Evolutionary conservation across 345 rosid genomes (phyloP), one percentile per base, ranked within the genome.

Genomic region (Boechera stricta): DNA sequence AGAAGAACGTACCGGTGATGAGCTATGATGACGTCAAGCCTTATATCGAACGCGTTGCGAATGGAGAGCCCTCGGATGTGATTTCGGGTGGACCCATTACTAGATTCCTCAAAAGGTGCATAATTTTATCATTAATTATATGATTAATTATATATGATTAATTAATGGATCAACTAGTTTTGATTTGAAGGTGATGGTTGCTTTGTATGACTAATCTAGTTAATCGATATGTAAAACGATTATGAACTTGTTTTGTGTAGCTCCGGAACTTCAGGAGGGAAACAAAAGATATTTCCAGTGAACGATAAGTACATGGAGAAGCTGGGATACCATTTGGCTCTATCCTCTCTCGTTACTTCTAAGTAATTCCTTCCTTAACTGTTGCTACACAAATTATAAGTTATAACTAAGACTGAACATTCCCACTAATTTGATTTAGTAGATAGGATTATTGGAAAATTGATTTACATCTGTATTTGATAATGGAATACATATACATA

Each of bases 241-340:
- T 16, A 16, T 16, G 16, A 16, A 16, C 16, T 16, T 16, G 16
- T 16, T 52, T 52, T 49, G 42, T 81, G 73, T 85, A 90, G 96
- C 83, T 70, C 91, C 1, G 91, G 96, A n/a, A 88, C 92, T 45
- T 88, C 95, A 5, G 91, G 88, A 28, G 91, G 91, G 51, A 79
- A 77, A 49, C 87, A 87, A 16, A 90, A 90, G 79, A 47, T 87
- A 80, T 80, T 90, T 85, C 93, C 93, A 5, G 82, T 87, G 13
- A 88, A 44, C 28, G 29, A 65, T 2, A 47, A 9, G 41, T 65
- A 6, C 69, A 7, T n/a, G 7, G 69, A 65, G 13, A 31, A 47
- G 28, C 4, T 65, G 18, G 52, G 56, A 64, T 13, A 45, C 24
- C 15, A 31, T 65, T 0, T 15, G 0, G 13, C 41, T 65, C 29